These are phyloP conservation scores for Pleodorina starrii DNA, from an alignment of 139 green algal genomes.

Conservation along the genomic window DNA sequence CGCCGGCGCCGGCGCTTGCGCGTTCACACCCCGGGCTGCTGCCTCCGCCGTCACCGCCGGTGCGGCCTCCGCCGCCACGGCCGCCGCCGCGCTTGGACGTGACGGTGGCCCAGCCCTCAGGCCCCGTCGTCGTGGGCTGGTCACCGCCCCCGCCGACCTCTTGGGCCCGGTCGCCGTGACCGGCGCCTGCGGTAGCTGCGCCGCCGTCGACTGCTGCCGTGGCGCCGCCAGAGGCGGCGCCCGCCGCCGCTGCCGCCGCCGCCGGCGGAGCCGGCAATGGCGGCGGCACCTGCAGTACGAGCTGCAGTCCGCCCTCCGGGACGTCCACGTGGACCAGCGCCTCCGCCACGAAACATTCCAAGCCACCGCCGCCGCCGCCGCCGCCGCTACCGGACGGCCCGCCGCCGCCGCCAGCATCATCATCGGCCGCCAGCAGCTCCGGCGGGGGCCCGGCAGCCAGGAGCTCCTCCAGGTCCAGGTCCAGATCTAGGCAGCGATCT, in stretches of 20 bases:
- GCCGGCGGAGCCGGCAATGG: background rate
- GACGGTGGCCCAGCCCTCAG: background rate
- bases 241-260: background rate
- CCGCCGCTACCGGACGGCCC: background rate
- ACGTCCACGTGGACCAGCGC: constrained; percentile 56
- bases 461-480: constrained; percentile 45
- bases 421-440: background rate
- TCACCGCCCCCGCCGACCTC: background rate
- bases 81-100: background rate
- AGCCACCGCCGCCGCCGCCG: background rate
- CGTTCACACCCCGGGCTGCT: background rate
- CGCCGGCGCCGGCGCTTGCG: background rate
- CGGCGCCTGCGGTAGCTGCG: background rate
- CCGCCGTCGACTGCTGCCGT: background rate
- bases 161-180: background rate
- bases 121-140: too few relatives aligned
- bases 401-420: background rate
- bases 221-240: background rate
- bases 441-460: constrained; percentile 38
- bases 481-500: too few relatives aligned
- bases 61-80: background rate
- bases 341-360: constrained; percentile 43
- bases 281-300: constrained; percentile 40
- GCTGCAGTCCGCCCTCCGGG: constrained; percentile 54
- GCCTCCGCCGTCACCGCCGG: too few relatives aligned